Percentiles rank a stretch among this genome's conserved stretches.
Evolutionary conservation across 2,329 filamentous ascomycete species (phyloP).

Genomic region (Teratosphaeriaceae sp.): DNA sequence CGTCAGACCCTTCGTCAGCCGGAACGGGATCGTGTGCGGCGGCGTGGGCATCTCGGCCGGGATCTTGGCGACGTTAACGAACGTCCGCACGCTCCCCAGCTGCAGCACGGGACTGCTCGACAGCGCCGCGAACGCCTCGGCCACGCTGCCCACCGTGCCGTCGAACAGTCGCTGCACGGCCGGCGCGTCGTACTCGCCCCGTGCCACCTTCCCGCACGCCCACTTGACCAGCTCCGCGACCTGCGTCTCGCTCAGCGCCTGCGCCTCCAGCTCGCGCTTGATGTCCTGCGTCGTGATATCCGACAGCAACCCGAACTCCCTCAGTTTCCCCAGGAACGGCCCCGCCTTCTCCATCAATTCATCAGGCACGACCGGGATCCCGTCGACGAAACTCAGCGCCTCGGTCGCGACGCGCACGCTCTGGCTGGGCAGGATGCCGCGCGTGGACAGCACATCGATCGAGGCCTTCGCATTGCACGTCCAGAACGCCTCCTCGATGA

Average conservation of each 20-base stretch:
- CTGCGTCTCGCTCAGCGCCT: conserved; percentile 72
- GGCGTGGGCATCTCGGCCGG: conserved; percentile 76
- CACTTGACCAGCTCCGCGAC: conserved; percentile 78
- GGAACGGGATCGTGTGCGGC: conserved; percentile 72
- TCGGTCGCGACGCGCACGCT: conserved; percentile 70
- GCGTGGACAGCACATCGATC: conserved; percentile 82
- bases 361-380: conserved; percentile 78
- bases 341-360: conserved; percentile 60
- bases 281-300: conserved; percentile 85
- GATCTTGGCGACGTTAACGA: conserved; percentile 69
- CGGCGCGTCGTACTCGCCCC: conserved; percentile 63
- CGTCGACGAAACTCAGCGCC: conserved; percentile 72
- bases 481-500: conserved; percentile 95
- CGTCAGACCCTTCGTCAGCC: conserved; percentile 67
- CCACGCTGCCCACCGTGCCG: conserved; percentile 66
- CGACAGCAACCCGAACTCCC: conserved; percentile 78
- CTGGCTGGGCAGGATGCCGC: conserved; percentile 77
- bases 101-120: conserved; percentile 66
- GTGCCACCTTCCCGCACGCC: conserved; percentile 65
- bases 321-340: conserved; percentile 73
- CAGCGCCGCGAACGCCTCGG: conserved; percentile 43
- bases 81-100: conserved; percentile 67
- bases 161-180: conserved; percentile 67
- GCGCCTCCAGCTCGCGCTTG: conserved; percentile 71
- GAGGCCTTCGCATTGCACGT: conserved; percentile 74